Evolutionary conservation across 768 basidiomycete genomes (phyloP).

Genomic region (Podaxis mareebaensis): DNA sequence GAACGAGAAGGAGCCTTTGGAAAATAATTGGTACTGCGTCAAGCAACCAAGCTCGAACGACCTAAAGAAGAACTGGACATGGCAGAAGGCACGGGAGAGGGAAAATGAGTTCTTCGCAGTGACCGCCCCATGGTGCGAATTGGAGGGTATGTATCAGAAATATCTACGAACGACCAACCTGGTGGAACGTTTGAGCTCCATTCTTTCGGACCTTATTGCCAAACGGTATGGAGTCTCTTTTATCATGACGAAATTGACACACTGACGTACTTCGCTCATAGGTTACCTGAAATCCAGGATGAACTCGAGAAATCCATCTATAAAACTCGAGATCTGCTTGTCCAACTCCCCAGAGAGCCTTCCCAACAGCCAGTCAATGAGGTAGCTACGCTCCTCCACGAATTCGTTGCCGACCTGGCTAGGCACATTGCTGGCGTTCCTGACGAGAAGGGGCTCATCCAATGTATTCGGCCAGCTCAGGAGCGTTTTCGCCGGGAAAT

Average conservation of each 20-base stretch:
- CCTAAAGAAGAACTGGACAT: conserved; percentile 52
- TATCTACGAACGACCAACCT: conserved; percentile 60
- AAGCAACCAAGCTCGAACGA: conserved; percentile 55
- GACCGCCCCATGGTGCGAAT: conserved; percentile 52
- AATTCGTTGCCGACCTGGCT: conserved; percentile 48
- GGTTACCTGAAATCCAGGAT: conserved; percentile 62
- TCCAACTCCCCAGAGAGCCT: conserved; percentile 47
- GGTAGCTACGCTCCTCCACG: conserved; percentile 46
- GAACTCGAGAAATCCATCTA: conserved; percentile 52
- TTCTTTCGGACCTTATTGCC: conserved; percentile 64
- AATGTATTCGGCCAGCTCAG: conserved; percentile 53
- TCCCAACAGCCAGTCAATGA: conserved; percentile 59
- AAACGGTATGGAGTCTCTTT: conserved; percentile 44
- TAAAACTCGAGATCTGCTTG: conserved; percentile 33
- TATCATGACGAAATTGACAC: conserved; percentile 37
- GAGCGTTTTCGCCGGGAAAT: conserved; percentile 49
- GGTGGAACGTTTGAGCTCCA: conserved; percentile 54
- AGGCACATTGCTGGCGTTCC: conserved; percentile 54
- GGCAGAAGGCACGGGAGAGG: conserved; percentile 59
- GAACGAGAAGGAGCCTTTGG: conserved; percentile 50
- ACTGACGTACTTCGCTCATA: conserved; percentile 31
- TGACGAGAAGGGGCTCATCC: conserved; percentile 53
- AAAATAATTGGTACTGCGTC: conserved; percentile 62
- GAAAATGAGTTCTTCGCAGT: conserved; percentile 61
- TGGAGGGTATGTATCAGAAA: conserved; percentile 50